A percentile compares a stretch with the other conserved stretches of the same genome.
Conservation (phyloP, 768 basidiomycete genomes). For the Mycena maculata region DNA sequence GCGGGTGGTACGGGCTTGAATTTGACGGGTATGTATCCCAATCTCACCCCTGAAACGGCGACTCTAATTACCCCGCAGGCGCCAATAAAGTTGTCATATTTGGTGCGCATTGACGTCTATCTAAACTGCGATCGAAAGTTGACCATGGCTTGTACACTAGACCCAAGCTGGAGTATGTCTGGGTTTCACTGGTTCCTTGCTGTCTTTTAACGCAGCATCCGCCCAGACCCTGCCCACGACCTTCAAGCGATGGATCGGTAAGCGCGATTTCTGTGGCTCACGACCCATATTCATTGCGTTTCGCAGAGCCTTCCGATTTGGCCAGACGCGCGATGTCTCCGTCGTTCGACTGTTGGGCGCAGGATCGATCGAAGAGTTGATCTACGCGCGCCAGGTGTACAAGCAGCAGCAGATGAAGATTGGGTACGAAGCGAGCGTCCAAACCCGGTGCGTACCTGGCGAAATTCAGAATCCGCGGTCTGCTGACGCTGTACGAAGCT, state of each 20-base stretch:
- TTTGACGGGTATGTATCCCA: constrained; percentile 61
- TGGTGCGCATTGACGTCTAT: constrained; percentile 52
- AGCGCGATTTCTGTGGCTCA: no score
- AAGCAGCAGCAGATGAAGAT: constrained; percentile 96
- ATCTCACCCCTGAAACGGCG: not conserved
- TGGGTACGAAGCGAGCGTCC: constrained; percentile 84
- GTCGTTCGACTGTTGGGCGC: constrained; percentile 89
- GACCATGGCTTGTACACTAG: constrained; percentile 52
- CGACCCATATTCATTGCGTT: no score
- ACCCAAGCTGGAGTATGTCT: constrained; percentile 93
- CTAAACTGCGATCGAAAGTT: not conserved
- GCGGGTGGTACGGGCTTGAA: constrained; percentile 95
- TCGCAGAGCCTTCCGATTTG: constrained; percentile 76
- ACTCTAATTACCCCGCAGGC: constrained; percentile 47
- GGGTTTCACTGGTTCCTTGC: not conserved
- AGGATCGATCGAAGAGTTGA: constrained; percentile 88
- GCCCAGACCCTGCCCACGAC: constrained; percentile 96
- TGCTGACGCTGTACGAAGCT: constrained; percentile 51
- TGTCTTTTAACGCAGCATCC: constrained; percentile 13
- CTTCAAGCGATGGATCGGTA: constrained; percentile 87
- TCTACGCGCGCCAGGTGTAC: constrained; percentile 91
- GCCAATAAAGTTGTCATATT: constrained; percentile 97
- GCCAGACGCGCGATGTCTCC: constrained; percentile 86
- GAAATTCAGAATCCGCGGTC: not conserved
- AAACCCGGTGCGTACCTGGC: constrained; percentile 67